Evolutionary conservation across 805 yeast genomes (phyloP).

Genomic region (Isabelozyma pseudorhagii): DNA sequence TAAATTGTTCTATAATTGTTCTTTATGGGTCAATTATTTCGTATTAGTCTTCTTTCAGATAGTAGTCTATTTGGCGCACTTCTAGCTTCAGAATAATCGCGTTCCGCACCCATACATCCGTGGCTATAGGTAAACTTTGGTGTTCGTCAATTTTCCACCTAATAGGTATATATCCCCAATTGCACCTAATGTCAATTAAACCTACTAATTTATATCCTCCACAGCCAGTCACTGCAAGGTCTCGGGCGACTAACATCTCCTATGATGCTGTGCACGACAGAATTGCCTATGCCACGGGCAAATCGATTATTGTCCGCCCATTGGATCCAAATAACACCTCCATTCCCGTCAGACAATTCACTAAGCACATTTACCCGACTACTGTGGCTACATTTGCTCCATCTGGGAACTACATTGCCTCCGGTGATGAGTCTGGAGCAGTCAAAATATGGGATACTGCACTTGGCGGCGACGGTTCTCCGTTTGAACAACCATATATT

Average conservation of each 20-base stretch:
- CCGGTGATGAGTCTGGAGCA: slow-evolving; percentile 88
- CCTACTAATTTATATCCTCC: slow-evolving; percentile 56
- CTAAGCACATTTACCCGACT: slow-evolving; percentile 65
- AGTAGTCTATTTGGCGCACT: too few species aligned
- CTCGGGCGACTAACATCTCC: slow-evolving; percentile 66
- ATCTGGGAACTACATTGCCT: slow-evolving; percentile 83
- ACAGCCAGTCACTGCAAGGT: slow-evolving; percentile 74
- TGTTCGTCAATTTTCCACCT: too few species aligned
- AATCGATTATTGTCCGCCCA: slow-evolving; percentile 70
- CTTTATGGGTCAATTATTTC: too few species aligned
- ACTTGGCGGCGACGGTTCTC: slow-evolving; percentile 37
- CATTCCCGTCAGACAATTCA: slow-evolving; percentile 57
- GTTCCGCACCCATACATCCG: too few species aligned
- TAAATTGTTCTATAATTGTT: too few species aligned
- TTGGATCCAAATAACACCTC: slow-evolving; percentile 48
- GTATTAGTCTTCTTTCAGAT: too few species aligned
- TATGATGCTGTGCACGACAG: slow-evolving; percentile 69
- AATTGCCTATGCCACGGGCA: slow-evolving; percentile 79
- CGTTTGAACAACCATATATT: slow-evolving; percentile 46
- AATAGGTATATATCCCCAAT: too few species aligned
- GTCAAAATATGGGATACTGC: slow-evolving; percentile 81
- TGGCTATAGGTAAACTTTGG: too few species aligned
- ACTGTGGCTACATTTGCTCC: slow-evolving; percentile 88
- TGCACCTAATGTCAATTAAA: slow-evolving; percentile 21
- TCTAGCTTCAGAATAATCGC: too few species aligned